phyloP scores from a whole-genome alignment of 2,329 filamentous ascomycete species.

The Blastomyces gilchristii region DNA sequence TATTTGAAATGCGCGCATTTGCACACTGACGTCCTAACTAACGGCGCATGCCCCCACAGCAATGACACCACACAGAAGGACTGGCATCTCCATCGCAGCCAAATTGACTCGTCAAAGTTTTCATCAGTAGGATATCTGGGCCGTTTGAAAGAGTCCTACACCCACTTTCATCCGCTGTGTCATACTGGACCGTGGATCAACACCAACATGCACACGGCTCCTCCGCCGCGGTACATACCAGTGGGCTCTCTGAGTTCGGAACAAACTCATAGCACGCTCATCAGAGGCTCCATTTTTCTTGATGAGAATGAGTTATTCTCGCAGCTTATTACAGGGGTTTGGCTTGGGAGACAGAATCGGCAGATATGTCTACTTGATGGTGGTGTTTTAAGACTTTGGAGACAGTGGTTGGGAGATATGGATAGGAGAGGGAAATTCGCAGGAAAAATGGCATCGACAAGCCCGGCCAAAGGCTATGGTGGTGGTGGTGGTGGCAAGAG shows the following conservation, averaged over 20 bases:
- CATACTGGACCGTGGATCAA: not conserved
- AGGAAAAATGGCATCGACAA: not conserved
- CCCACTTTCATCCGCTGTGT: not conserved
- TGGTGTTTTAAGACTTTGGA: constrained; percentile 59
- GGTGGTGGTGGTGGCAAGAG: not conserved
- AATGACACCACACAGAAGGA: not conserved
- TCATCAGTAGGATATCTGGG: not conserved
- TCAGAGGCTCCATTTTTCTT: constrained; percentile 42
- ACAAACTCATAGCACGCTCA: not conserved
- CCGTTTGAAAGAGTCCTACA: not conserved
- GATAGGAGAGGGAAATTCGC: constrained; percentile 14
- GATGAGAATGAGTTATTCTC: constrained; percentile 63
- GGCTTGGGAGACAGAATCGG: not conserved
- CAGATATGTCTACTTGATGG: constrained; percentile 53
- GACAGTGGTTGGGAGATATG: constrained; percentile 54
- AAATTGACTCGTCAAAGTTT: not conserved
- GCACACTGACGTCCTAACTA: constrained; percentile 51
- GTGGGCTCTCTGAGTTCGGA: not conserved
- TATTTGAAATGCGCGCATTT: constrained; percentile 59
- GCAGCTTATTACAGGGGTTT: constrained; percentile 34
- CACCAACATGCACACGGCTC: not conserved
- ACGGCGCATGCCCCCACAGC: constrained; percentile 16
- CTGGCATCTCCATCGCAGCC: not conserved
- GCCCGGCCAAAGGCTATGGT: too few relatives aligned
- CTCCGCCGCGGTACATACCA: not conserved